A percentile compares a stretch with the other conserved stretches of the same genome.
These are phyloP conservation scores for Haematococcus sp. DNA, from an alignment of 139 green algal species.

Conservation along the genomic window DNA sequence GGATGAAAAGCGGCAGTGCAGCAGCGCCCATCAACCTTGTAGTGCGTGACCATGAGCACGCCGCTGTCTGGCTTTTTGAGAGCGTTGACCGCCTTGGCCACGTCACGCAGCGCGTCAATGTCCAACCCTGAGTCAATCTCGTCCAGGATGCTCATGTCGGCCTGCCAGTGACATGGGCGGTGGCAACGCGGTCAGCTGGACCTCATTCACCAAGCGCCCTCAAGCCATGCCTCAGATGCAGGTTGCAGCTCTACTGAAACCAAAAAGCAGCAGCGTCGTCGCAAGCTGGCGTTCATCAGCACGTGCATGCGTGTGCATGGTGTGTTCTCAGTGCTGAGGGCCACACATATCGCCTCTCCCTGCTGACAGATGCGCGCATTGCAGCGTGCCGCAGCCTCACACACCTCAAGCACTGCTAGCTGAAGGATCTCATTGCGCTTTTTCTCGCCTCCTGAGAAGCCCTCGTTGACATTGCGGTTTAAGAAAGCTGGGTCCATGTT, in stretches of 20 bases:
- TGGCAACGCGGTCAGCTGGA: slow-evolving; percentile 3
- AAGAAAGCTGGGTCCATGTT: slow-evolving; percentile 98
- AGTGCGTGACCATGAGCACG: slow-evolving; percentile 98
- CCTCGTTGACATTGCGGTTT: slow-evolving; percentile 98
- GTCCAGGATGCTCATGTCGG: slow-evolving; percentile 81
- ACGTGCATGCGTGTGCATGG: too few relatives aligned
- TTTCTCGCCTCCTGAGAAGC: slow-evolving; percentile 98
- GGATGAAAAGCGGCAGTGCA: too few relatives aligned
- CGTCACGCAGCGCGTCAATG: slow-evolving; percentile 90
- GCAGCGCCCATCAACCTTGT: too few relatives aligned
- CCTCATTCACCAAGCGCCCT: background rate
- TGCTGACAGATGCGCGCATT: too few relatives aligned
- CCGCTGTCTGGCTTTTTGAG: slow-evolving; percentile 59
- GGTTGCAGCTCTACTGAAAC: background rate
- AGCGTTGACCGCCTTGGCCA: slow-evolving; percentile 64
- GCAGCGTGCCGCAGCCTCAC: too few relatives aligned
- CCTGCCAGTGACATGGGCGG: too few relatives aligned
- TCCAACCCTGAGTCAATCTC: slow-evolving; percentile 92
- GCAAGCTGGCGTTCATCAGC: too few relatives aligned
- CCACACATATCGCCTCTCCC: too few relatives aligned
- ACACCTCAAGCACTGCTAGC: slow-evolving; percentile 89
- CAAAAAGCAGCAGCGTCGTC: background rate
- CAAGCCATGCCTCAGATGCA: background rate
- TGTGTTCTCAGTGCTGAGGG: too few relatives aligned
- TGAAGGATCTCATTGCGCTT: slow-evolving; percentile 98